Evolutionary conservation across 192 early-diverging fungal genomes (phyloP).

Genomic region (Gryganskiella cystojenkinii): DNA sequence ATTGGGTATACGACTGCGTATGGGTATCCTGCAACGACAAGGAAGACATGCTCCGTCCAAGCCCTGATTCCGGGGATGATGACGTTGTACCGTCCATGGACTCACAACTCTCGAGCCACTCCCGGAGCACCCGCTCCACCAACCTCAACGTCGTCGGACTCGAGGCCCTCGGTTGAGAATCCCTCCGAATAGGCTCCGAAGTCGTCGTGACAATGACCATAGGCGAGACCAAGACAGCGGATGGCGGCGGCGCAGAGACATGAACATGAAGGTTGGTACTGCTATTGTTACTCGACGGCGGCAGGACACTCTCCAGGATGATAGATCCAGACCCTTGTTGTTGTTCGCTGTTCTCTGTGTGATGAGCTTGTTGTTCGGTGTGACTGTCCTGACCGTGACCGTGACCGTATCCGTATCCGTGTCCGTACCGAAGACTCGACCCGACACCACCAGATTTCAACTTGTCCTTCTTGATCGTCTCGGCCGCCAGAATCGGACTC

Average conservation of each 20-base stretch:
- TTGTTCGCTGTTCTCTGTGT: background rate
- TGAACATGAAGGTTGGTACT: constrained; percentile 33
- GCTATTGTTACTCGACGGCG: constrained; percentile 18
- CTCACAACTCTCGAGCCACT: constrained; percentile 56
- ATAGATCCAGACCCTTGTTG: constrained; percentile 10
- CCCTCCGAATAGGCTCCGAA: background rate
- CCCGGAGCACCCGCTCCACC: constrained; percentile 55
- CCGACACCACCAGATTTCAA: background rate
- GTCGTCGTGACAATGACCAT: background rate
- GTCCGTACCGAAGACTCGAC: no score
- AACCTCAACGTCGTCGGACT: constrained; percentile 58
- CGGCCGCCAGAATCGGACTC: constrained; percentile 7
- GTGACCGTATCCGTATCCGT: no score
- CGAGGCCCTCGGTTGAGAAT: constrained; percentile 39
- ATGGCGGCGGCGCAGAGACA: constrained; percentile 7
- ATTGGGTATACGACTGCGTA: no score
- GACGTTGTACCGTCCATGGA: background rate
- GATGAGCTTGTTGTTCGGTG: background rate
- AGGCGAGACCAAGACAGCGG: no score
- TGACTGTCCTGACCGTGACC: background rate
- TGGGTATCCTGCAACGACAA: no score
- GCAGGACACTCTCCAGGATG: constrained; percentile 23
- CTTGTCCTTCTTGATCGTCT: background rate
- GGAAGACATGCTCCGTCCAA: no score
- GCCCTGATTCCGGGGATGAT: background rate